phyloP scores from a whole-genome alignment of 2,329 filamentous ascomycete genomes.

The Neopestalotiopsis rosae region DNA sequence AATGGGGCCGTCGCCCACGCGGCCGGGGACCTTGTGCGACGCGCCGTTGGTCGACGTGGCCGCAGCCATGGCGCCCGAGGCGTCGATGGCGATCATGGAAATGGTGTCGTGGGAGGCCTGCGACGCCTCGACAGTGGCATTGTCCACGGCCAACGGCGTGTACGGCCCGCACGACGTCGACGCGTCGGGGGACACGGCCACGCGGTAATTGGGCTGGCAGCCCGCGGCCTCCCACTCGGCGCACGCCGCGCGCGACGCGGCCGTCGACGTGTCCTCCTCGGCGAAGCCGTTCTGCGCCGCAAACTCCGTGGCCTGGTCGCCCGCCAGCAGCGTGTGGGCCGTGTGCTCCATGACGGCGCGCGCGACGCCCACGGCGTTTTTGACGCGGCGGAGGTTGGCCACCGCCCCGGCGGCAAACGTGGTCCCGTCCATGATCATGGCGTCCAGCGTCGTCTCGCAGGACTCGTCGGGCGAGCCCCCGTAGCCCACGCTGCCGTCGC shows the following conservation, averaged over 20 bases:
- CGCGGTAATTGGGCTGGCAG: conserved; percentile 58
- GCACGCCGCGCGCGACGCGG: conserved; percentile 45
- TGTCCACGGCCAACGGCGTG: conserved; percentile 35
- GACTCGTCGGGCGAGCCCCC: conserved; percentile 60
- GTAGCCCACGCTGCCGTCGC: conserved; percentile 60
- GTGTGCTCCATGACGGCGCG: conserved; percentile 56
- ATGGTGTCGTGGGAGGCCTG: conserved; percentile 55
- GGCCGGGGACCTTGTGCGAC: conserved; percentile 57
- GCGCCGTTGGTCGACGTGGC: conserved; percentile 63
- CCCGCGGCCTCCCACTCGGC: conserved; percentile 44
- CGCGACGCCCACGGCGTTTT: conserved; percentile 55
- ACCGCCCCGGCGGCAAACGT: conserved; percentile 61
- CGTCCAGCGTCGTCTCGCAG: conserved; percentile 64
- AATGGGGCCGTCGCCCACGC: conserved; percentile 62
- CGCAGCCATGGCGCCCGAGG: conserved; percentile 53
- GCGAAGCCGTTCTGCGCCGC: conserved; percentile 56
- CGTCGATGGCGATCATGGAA: conserved; percentile 54
- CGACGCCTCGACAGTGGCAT: conserved; percentile 16
- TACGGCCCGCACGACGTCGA: conserved; percentile 53
- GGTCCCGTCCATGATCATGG: conserved; percentile 62
- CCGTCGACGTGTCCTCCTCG: conserved; percentile 49
- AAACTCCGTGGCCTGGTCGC: conserved; percentile 59
- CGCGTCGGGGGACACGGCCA: conserved; percentile 51
- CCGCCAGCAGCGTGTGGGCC: conserved; percentile 55
- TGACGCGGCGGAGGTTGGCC: conserved; percentile 53